Base-by-base conservation (phyloP, 1,139 yeast species). In the Candida albicans region DNA sequence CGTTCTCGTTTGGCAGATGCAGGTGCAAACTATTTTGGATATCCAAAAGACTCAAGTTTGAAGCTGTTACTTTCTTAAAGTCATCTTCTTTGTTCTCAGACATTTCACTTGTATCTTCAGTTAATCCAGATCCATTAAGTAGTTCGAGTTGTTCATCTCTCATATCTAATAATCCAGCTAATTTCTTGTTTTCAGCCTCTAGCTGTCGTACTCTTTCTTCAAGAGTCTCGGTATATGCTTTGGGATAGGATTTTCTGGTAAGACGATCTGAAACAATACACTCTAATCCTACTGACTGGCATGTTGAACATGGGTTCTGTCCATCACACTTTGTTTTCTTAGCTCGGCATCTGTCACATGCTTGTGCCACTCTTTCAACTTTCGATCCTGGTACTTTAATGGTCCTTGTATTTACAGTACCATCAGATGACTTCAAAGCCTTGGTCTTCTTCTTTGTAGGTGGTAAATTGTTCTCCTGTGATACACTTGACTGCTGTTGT, bases 311-410 rank as follows among this genome's bases (percentile, higher is more conserved):
- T 1, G 84, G 83, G 32, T 76, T 72, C 56, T 69, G 73, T n/a
- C 87, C 87, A 52, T 83, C 88, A 65, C 90, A 84, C 47, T 81
- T 76, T 31, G 84, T 81, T 65, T 87, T 87, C 60, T 87, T 87
- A 37, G 90, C 86, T 41, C 96, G 68, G 57, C 96, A 87, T 42
- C 96, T 63, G 58, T 88, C 96, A 63, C 96, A 88, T 0, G 96
- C 95, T 56, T 87, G 96, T 0, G 95, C 90, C 14, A 82, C 81
- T 47, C 90, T 64, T 45, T 77, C 78, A 1, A 70, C 64, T 31
- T 70, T 67, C 14, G 81, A 65, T 1, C 88, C 88, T 2, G 85
- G 86, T 3, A 84, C 75, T 55, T 77, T 77, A 42, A 84, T 84
- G 43, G 83, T 81, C 54, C 81, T 83, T n/a, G 67, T 60, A 39